Conservation (phyloP, 2,329 filamentous ascomycete species). For the Cryphonectria parasitica region DNA sequence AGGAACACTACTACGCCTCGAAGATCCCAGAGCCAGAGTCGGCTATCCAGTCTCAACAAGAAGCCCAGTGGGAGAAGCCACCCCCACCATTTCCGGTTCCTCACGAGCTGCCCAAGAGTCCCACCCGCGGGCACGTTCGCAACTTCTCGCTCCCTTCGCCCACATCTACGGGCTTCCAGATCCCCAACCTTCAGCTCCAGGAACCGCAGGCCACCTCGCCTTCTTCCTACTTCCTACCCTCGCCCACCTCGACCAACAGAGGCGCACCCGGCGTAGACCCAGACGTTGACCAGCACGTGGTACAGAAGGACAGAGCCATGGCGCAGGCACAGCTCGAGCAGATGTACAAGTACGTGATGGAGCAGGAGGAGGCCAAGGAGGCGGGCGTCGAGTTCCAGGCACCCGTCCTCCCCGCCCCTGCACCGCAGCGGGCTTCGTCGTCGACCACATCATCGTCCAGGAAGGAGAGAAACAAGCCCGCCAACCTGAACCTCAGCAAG, state of each 20-base stretch:
- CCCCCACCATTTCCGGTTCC: slow-evolving; percentile 33
- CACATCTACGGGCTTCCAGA: slow-evolving; percentile 39
- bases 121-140: slow-evolving; percentile 43
- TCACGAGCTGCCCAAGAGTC: slow-evolving; percentile 39
- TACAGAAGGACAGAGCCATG: slow-evolving; percentile 74
- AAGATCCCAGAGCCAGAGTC: slow-evolving; percentile 19
- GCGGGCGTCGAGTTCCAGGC: slow-evolving; percentile 55
- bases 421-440: slow-evolving; percentile 34
- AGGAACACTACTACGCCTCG: slow-evolving; percentile 31
- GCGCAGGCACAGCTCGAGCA: slow-evolving; percentile 84
- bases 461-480: slow-evolving; percentile 54
- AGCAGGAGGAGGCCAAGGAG: slow-evolving; percentile 75
- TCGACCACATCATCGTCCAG: slow-evolving; percentile 43
- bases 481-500: slow-evolving; percentile 52
- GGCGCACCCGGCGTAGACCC: slow-evolving; percentile 64
- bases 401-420: slow-evolving; percentile 42
- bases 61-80: slow-evolving; percentile 2
- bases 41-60: slow-evolving; percentile 5
- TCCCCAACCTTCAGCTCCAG: slow-evolving; percentile 23
- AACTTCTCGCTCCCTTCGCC: slow-evolving; percentile 59
- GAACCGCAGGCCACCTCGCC: slow-evolving; percentile 9
- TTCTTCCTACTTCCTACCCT: slow-evolving; percentile 48
- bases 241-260: slow-evolving; percentile 50
- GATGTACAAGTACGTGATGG: slow-evolving; percentile 90
- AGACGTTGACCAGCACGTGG: slow-evolving; percentile 76